Evolutionary conservation across 2,329 filamentous ascomycete genomes (phyloP).

Genomic region (Talaromyces atroroseus): DNA sequence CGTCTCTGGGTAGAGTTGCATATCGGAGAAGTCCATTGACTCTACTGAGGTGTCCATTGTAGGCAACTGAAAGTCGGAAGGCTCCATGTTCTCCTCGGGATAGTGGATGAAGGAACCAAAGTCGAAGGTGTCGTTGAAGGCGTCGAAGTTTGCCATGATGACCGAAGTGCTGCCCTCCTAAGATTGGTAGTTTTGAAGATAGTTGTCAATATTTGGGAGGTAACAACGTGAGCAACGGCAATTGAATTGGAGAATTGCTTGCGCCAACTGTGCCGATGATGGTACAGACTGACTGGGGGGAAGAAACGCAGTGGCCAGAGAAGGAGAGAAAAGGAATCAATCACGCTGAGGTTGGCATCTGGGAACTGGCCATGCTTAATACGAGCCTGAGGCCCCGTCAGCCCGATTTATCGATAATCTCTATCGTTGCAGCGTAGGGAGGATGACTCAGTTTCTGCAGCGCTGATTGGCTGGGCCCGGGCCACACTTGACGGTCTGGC

Average conservation of each 20-base stretch:
- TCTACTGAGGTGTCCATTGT: not conserved
- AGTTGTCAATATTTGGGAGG: not conserved
- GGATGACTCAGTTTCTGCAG: not conserved
- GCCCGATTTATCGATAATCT: not conserved
- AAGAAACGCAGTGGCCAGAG: not conserved
- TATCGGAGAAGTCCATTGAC: slow-evolving; percentile 2
- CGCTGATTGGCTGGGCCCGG: not conserved
- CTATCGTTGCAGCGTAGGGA: not conserved
- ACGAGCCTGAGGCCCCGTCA: not conserved
- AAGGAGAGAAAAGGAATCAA: not conserved
- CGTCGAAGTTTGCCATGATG: slow-evolving; percentile 2
- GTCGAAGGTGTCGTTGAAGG: slow-evolving; percentile 27
- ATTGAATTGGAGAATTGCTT: not conserved
- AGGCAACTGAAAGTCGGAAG: slow-evolving; percentile 10
- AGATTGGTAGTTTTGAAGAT: not conserved
- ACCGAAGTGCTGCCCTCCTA: too few relatives aligned
- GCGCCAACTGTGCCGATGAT: not conserved
- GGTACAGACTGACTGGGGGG: not conserved
- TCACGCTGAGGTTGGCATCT: not conserved
- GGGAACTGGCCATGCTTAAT: not conserved
- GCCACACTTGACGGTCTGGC: not conserved
- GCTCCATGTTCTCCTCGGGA: slow-evolving; percentile 23
- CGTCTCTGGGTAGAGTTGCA: slow-evolving; percentile 1
- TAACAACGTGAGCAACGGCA: not conserved
- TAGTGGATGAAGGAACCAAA: slow-evolving; percentile 31